Evolutionary conservation across 148 eudicot genomes (phyloP).

Genomic region (Nepenthes gracilis): DNA sequence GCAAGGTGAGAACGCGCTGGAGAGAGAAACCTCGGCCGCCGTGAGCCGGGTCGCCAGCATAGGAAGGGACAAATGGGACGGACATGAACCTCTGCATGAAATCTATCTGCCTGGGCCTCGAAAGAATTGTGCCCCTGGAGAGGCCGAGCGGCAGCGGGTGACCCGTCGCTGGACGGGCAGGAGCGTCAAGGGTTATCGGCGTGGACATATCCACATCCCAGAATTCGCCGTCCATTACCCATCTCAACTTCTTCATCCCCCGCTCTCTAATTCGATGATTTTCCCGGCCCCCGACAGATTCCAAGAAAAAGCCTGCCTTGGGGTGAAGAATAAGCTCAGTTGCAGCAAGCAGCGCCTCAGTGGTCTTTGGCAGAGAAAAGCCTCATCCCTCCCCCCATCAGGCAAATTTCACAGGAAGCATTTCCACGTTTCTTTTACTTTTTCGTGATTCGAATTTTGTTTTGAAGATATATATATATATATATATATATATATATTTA

Average conservation of each 20-base stretch:
- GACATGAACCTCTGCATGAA: slow-evolving; percentile 78
- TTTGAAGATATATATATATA: too few species aligned
- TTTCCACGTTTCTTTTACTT: too few species aligned
- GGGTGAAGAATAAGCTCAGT: too few species aligned
- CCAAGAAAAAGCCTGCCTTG: too few species aligned
- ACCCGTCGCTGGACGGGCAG: slow-evolving; percentile 50
- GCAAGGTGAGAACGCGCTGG: slow-evolving; percentile 50
- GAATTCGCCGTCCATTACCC: slow-evolving; percentile 63
- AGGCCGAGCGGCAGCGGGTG: slow-evolving; percentile 51
- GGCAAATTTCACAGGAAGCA: too few species aligned
- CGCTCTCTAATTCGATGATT: too few species aligned
- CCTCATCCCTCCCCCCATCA: too few species aligned
- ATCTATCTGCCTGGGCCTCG: slow-evolving; percentile 61
- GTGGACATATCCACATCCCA: slow-evolving; percentile 83
- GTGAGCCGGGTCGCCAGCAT: slow-evolving; percentile 11
- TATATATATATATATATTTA: too few species aligned
- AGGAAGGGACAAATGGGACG: slow-evolving; percentile 54
- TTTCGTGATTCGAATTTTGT: too few species aligned
- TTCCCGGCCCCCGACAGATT: too few species aligned
- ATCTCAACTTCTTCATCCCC: slow-evolving; percentile 61
- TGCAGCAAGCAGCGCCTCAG: too few species aligned
- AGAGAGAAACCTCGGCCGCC: slow-evolving; percentile 35
- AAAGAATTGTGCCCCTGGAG: slow-evolving; percentile 44
- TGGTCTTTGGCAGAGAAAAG: too few species aligned
- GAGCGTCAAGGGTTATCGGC: slow-evolving; percentile 57